Percentiles rank a stretch among this genome's conserved stretches.
Conservation (phyloP, 129 eudicot genomes). For the Oenanthe sinensis region DNA sequence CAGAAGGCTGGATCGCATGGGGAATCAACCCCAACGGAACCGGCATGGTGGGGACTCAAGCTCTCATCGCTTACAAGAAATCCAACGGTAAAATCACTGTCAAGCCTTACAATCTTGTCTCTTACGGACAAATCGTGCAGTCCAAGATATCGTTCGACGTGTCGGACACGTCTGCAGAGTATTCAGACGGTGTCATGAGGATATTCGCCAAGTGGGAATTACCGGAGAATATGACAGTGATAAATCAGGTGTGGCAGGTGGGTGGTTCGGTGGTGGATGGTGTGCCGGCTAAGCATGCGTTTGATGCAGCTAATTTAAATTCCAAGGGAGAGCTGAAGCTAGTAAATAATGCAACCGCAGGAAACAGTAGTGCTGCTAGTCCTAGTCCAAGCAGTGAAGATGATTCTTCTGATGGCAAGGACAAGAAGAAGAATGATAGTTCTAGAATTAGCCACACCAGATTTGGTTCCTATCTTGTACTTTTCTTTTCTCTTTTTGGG, state of each 20-base stretch:
- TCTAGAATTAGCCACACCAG: neutral
- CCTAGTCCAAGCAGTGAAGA: neutral
- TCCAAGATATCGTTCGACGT: constrained; percentile 35
- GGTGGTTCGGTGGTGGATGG: constrained; percentile 40
- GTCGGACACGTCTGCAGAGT: constrained; percentile 24
- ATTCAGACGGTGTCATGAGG: constrained; percentile 36
- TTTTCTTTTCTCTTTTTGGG: neutral
- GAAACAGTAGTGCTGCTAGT: neutral
- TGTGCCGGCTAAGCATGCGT: constrained; percentile 36
- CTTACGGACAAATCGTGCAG: constrained; percentile 26
- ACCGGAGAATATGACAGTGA: constrained; percentile 29
- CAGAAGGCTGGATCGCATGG: constrained; percentile 84
- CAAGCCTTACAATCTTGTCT: constrained; percentile 38
- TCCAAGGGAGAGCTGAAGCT: constrained; percentile 29
- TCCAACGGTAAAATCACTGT: constrained; percentile 45
- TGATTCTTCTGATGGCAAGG: neutral
- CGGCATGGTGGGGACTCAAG: constrained; percentile 66
- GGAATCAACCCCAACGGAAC: constrained; percentile 64
- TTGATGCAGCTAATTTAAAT: constrained; percentile 32
- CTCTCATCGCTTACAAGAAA: constrained; percentile 48
- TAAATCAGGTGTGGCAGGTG: constrained; percentile 70
- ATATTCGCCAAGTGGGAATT: constrained; percentile 45
- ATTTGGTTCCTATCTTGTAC: neutral
- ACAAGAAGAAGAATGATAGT: neutral
- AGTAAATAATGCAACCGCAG: neutral